Evolutionary conservation across 2,329 filamentous ascomycete genomes (phyloP), one percentile per base, ranked within the genome.

Genomic region (Diaporthe ilicicola): DNA sequence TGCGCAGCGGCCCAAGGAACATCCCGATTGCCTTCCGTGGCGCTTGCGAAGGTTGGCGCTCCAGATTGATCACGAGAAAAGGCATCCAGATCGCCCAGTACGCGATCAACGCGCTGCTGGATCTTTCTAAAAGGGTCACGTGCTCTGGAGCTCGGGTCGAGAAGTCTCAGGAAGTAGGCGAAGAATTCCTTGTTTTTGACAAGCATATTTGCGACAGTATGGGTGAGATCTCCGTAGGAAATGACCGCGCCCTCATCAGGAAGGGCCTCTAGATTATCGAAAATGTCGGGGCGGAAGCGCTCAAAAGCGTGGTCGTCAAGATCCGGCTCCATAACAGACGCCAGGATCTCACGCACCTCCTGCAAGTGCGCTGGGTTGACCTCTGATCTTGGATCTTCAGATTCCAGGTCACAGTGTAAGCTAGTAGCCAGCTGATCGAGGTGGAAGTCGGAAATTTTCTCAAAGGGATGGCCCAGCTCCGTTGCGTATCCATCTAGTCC

Each of bases 171-270:
- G 71, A 89, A 86, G 78, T 87, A 85, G 65, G 85, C 80, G 76
- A 89, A 87, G 78, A 89, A 85, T 50, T 85, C 83, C 76, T 87
- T 82, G 74, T 88, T 88, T 72, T 84, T 82, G 27, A 89, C 79
- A 19, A 89, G 81, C 79, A 89, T 87, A 65, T 84, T 84, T 72
- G 87, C 84, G 17, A 90, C 76, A 3, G 86, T 88, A 54, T 81
- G 80, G 73, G 86, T 85, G 1, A 89, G 79, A 70, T 89, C 86
- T 62, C 81, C 79, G 12, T 81, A 80, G 70, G 82, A 82, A 64
- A 85, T 75, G 12, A 83, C 77, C n/a, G 79, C 67, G 34, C 79
- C 69, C 77, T 80, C 46, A 15, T 69, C 17, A 78, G 78, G 50
- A 1, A 67, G 70, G 4, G 74, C 71, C 27, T 22, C 46, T 19